Evolutionary conservation across 352 stramenopile genomes (phyloP).

Genomic region (Phytophthora pisi): DNA sequence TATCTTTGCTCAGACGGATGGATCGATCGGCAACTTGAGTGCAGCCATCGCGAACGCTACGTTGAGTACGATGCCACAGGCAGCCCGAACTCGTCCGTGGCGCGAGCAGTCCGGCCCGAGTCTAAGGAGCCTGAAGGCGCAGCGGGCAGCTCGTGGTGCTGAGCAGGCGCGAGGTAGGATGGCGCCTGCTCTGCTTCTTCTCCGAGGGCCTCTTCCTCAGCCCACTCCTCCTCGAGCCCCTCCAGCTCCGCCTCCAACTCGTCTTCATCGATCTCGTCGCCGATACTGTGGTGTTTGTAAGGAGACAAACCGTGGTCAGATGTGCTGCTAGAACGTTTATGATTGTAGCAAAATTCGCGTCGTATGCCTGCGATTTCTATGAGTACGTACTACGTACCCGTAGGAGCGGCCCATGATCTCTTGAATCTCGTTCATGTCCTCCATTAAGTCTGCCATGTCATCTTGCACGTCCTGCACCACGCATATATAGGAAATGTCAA

Average conservation of each 20-base stretch:
- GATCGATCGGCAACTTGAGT: neutral
- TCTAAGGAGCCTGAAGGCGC: slow-evolving; percentile 57
- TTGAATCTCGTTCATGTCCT: slow-evolving; percentile 99
- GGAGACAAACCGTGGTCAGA: neutral
- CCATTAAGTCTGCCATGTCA: slow-evolving; percentile 97
- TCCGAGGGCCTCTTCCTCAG: slow-evolving; percentile 61
- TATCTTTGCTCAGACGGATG: neutral
- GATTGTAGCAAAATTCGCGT: neutral
- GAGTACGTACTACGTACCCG: slow-evolving; percentile 67
- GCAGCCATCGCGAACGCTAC: slow-evolving; percentile 8
- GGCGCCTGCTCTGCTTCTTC: slow-evolving; percentile 54
- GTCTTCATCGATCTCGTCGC: slow-evolving; percentile 94
- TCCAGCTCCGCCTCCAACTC: slow-evolving; percentile 96
- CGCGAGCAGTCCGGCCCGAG: slow-evolving; percentile 26
- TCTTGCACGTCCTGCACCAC: slow-evolving; percentile 91
- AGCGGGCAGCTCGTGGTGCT: slow-evolving; percentile 64
- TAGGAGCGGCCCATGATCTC: slow-evolving; percentile 96
- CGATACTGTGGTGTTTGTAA: slow-evolving; percentile 61
- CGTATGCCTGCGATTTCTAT: neutral
- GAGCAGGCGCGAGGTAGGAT: slow-evolving; percentile 64
- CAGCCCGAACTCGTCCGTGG: slow-evolving; percentile 80
- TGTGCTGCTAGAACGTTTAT: neutral
- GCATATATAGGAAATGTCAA: neutral
- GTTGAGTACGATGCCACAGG: slow-evolving; percentile 53
- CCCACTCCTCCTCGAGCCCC: slow-evolving; percentile 94